Evolutionary conservation across 257 asterid genomes (phyloP).

Genomic region (Verbena officinalis): DNA sequence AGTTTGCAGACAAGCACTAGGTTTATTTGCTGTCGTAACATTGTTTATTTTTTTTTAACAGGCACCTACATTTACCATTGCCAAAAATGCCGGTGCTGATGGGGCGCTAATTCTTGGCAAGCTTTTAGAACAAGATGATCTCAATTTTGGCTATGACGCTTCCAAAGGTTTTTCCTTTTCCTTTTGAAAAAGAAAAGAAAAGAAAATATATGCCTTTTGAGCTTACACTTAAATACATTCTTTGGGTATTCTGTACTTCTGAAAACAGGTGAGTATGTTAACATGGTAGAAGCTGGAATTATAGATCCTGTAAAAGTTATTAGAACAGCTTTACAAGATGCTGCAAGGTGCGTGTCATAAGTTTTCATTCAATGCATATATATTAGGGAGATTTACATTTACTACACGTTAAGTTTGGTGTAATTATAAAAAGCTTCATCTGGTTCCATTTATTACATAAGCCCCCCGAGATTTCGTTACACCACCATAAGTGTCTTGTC

Average conservation of each 20-base stretch:
- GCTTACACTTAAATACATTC: neutral
- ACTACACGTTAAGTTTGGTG: no score
- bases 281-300: conserved; percentile 88
- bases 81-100: conserved; percentile 86
- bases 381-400: neutral
- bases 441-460: no score
- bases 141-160: conserved; percentile 79
- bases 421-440: no score
- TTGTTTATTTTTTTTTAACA: conserved; percentile 37
- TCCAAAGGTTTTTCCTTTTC: conserved; percentile 63
- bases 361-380: neutral
- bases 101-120: conserved; percentile 69
- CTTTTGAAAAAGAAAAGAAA: neutral
- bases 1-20: neutral
- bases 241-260: neutral
- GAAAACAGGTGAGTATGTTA: conserved; percentile 57
- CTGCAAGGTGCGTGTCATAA: conserved; percentile 59
- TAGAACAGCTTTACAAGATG: conserved; percentile 80
- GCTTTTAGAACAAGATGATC: conserved; percentile 79
- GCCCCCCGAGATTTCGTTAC: no score
- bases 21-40: conserved; percentile 24
- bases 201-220: no score
- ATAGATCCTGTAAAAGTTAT: conserved; percentile 80
- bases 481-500: no score
- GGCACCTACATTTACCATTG: conserved; percentile 81